Evolutionary conservation across 2,329 filamentous ascomycete species (phyloP), one percentile per base, ranked within the genome.

Genomic region (Intubia oerlemansii): DNA sequence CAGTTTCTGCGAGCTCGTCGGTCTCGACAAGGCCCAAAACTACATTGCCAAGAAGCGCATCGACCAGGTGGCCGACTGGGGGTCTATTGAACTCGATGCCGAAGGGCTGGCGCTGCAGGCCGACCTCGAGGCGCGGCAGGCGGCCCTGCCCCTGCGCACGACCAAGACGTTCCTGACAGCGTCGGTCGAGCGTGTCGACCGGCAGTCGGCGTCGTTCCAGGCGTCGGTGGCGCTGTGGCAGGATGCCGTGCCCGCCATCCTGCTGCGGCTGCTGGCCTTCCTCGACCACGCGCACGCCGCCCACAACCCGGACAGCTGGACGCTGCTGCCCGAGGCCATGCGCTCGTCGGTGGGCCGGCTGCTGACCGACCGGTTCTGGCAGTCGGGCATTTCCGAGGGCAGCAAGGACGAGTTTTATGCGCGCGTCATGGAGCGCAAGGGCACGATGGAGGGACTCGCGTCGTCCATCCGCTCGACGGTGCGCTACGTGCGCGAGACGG

Each of bases 401-500:
- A 95, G 80, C 41, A 82, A 88, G 46, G 88, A 95, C 36, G 85
- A 95, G 33, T 98, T 98, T 46, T 95, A 93, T 48, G 78, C 81
- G 18, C 69, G 80, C 23, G 85, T 98, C 3, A 70, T 81, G 32
- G 77, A 81, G 18, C 92, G 88, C 32, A 91, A 82, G 49, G 66
- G 65, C 23, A 92, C 82, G 0, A 67, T 92, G 32, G 88, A 98
- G 50, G 88, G 88, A 1, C 77, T 98, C 36, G 85, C 84, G 5
- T 95, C 85, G 1, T 84, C 82, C 1, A 81, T 98, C 24, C 71
- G 88, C 30, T 85, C 84, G 1, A 76, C 84, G 3, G 71, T 95
- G 24, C 64, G 88, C 18, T 81, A 84, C 38, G 79, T 95, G 11
- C 70, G 90, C 15, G 90, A 98, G 52, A 80, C 81, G 14, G 82